phyloP scores from a whole-genome alignment of 352 stramenopile species.

The Pythium oligandrum region DNA sequence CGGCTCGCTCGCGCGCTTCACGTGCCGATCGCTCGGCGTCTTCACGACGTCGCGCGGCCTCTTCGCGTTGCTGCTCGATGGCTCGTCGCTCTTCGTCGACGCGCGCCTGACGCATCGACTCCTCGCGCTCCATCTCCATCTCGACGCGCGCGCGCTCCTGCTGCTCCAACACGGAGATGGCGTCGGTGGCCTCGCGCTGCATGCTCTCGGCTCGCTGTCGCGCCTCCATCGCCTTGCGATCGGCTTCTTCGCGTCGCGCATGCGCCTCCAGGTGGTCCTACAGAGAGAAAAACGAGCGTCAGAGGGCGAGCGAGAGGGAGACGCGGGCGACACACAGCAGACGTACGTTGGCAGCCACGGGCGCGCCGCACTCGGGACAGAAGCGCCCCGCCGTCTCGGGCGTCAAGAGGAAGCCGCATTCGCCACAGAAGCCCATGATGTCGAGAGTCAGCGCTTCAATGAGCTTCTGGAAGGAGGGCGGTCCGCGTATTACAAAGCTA shows the following conservation, averaged over 20 bases:
- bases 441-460: not conserved
- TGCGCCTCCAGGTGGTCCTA: conserved; percentile 18
- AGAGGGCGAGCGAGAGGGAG: too few relatives aligned
- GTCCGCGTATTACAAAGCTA: too few relatives aligned
- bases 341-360: not conserved
- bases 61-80: conserved; percentile 48
- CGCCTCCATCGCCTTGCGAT: conserved; percentile 37
- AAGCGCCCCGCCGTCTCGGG: conserved; percentile 54
- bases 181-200: conserved; percentile 35
- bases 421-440: conserved; percentile 78
- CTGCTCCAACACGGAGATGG: conserved; percentile 38
- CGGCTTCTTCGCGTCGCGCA: conserved; percentile 39
- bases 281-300: too few relatives aligned
- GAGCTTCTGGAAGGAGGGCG: too few relatives aligned
- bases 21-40: conserved; percentile 55
- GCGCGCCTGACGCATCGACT: conserved; percentile 14
- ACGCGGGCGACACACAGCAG: too few relatives aligned
- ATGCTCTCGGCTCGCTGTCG: conserved; percentile 33
- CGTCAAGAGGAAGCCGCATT: conserved; percentile 64
- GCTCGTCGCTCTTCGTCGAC: conserved; percentile 34
- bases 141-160: conserved; percentile 44
- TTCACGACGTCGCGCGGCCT: conserved; percentile 37
- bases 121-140: conserved; percentile 27
- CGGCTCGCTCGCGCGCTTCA: conserved; percentile 59
- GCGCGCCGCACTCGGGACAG: conserved; percentile 73